Conservation (phyloP, 345 rosid genomes). For the Murraya koenigii region DNA sequence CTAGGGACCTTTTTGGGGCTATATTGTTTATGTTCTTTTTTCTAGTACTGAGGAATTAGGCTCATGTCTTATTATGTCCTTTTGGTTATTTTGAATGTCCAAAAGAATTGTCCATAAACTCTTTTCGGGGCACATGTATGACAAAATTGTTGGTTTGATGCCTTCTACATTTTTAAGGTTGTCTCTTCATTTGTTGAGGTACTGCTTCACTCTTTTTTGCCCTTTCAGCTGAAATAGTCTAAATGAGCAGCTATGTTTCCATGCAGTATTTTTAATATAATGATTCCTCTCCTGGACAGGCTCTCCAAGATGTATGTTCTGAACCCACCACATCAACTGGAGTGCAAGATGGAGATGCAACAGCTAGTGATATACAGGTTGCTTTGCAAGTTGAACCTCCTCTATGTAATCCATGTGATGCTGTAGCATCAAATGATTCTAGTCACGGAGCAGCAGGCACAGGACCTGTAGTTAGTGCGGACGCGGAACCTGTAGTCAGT, state of each 20-base stretch:
- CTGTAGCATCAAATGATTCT: constrained; percentile 10
- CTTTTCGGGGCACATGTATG: not conserved
- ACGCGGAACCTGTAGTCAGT: constrained; percentile 16
- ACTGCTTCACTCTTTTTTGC: not conserved
- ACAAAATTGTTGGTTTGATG: not conserved
- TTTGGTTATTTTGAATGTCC: not conserved
- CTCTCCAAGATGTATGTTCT: constrained; percentile 24
- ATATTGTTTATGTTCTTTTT: not conserved
- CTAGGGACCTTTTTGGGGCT: not conserved
- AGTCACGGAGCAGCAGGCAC: not conserved
- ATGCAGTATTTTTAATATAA: not conserved
- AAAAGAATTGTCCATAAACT: not conserved
- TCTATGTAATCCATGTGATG: not conserved
- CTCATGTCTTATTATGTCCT: not conserved
- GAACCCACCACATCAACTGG: constrained; percentile 30
- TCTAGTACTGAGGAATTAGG: not conserved
- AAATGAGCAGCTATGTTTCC: not conserved
- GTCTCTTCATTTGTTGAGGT: not conserved
- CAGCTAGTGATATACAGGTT: constrained; percentile 18
- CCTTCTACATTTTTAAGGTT: not conserved
- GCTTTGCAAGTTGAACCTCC: constrained; percentile 24
- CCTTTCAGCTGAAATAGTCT: constrained; percentile 1
- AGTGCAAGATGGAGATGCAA: constrained; percentile 29
- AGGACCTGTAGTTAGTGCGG: constrained; percentile 14
- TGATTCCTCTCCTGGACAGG: constrained; percentile 25